Conservation (phyloP, 2,329 filamentous ascomycete genomes). For the Colletotrichum sp. region DNA sequence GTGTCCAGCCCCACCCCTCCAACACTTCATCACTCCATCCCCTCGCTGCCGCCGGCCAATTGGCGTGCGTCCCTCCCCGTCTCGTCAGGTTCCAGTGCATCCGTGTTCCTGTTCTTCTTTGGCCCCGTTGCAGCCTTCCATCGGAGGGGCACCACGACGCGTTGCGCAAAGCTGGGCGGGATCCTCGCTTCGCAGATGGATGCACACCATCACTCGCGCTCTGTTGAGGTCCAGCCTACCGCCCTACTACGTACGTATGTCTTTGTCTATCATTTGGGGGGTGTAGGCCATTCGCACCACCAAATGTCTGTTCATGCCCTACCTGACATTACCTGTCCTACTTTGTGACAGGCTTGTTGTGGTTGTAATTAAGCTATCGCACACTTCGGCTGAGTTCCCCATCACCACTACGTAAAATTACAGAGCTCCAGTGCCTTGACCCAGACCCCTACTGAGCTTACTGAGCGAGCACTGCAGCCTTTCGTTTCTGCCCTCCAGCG, state of each 20-base stretch:
- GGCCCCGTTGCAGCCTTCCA: not conserved
- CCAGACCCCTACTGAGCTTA: not conserved
- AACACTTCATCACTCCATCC: not conserved
- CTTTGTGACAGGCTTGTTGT: not conserved
- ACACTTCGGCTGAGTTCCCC: not conserved
- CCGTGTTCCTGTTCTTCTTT: not conserved
- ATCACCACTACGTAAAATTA: not conserved
- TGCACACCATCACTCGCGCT: not conserved
- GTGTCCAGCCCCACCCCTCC: not conserved
- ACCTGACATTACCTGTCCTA: not conserved
- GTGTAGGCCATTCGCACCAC: not conserved
- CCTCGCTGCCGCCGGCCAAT: constrained; percentile 4
- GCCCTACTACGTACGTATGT: not conserved
- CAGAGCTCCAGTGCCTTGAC: not conserved
- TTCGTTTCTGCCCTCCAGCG: not conserved
- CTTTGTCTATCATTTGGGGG: not conserved
- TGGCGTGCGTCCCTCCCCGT: not conserved
- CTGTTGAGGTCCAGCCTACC: not conserved
- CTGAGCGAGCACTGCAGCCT: not conserved
- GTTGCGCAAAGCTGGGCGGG: not conserved
- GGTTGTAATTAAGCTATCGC: not conserved
- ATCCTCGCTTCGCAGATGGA: not conserved
- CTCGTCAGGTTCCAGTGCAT: constrained; percentile 6
- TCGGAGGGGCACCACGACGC: not conserved
- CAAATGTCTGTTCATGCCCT: not conserved